Evolutionary conservation across 2,329 filamentous ascomycete species (phyloP).

Genomic region (Huntiella abstrusa): DNA sequence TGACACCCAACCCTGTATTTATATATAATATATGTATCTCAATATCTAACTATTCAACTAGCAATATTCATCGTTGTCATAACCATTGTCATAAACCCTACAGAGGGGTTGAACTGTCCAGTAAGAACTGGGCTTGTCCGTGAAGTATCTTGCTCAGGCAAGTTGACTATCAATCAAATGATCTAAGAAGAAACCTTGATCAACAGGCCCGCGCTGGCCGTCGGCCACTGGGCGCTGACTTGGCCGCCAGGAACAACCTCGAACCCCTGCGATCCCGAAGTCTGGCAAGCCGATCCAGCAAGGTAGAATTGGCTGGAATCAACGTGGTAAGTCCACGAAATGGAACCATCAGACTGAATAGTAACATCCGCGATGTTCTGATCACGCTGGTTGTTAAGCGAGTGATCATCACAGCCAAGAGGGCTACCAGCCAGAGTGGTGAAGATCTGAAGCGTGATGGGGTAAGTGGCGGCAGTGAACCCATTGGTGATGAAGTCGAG

Average conservation of each 20-base stretch:
- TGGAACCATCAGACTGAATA: constrained; percentile 5
- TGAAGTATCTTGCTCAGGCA: too few species aligned
- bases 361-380: constrained; percentile 12
- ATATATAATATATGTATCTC: too few species aligned
- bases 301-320: not conserved
- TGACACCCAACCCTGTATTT: too few species aligned
- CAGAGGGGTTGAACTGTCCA: too few species aligned
- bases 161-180: too few species aligned
- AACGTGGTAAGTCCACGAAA: constrained; percentile 10
- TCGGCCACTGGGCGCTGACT: too few species aligned
- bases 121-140: too few species aligned
- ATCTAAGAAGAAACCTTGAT: too few species aligned
- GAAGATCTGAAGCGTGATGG: constrained; percentile 17
- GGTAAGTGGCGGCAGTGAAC: constrained; percentile 13
- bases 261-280: constrained; percentile 2
- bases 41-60: too few species aligned
- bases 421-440: constrained; percentile 13
- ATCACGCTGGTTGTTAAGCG: constrained; percentile 16
- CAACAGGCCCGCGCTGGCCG: too few species aligned
- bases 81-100: too few species aligned
- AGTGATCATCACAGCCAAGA: constrained; percentile 12
- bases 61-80: too few species aligned
- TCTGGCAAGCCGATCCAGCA: constrained; percentile 3
- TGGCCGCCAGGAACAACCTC: constrained; percentile 5
- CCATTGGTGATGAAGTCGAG: constrained; percentile 12